Conservation (phyloP, 106 monocot species). For the Hemerocallis citrina region DNA sequence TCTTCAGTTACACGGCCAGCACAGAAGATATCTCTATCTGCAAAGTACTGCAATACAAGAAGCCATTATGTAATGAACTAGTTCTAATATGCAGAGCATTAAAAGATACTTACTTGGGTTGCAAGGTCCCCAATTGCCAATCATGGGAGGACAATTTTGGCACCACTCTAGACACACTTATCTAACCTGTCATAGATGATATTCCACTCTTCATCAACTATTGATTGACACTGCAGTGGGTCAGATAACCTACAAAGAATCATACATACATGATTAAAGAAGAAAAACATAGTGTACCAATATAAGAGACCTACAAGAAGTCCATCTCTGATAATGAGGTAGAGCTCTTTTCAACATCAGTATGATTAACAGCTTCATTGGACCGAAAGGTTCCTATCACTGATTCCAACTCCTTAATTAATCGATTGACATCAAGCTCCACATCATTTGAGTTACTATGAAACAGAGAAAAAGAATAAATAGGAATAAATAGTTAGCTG, state of each 20-base stretch:
- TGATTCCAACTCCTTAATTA: too few relatives aligned
- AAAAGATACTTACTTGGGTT: conserved; percentile 59
- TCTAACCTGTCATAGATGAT: conserved; percentile 99
- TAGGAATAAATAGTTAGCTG: too few relatives aligned
- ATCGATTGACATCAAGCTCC: too few relatives aligned
- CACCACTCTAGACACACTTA: conserved; percentile 93
- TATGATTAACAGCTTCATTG: too few relatives aligned
- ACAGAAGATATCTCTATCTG: conserved; percentile 97
- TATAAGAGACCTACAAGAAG: too few relatives aligned
- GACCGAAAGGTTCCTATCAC: too few relatives aligned
- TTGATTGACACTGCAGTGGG: conserved; percentile 94
- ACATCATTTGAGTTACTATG: too few relatives aligned
- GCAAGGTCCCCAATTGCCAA: conserved; percentile 99
- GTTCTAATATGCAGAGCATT: not conserved
- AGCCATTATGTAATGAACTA: not conserved
- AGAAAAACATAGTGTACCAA: too few relatives aligned
- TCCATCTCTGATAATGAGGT: too few relatives aligned
- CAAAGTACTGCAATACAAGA: conserved; percentile 87
- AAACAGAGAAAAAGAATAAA: too few relatives aligned
- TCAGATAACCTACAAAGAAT: conserved; percentile 63
- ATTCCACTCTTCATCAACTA: conserved; percentile 99
- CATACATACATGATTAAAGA: too few relatives aligned
- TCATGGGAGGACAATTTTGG: conserved; percentile 86
- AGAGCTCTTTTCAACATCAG: too few relatives aligned
- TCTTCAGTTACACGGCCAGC: conserved; percentile 98